Base-by-base conservation (phyloP, 805 yeast genomes). In the Brettanomyces sp. region DNA sequence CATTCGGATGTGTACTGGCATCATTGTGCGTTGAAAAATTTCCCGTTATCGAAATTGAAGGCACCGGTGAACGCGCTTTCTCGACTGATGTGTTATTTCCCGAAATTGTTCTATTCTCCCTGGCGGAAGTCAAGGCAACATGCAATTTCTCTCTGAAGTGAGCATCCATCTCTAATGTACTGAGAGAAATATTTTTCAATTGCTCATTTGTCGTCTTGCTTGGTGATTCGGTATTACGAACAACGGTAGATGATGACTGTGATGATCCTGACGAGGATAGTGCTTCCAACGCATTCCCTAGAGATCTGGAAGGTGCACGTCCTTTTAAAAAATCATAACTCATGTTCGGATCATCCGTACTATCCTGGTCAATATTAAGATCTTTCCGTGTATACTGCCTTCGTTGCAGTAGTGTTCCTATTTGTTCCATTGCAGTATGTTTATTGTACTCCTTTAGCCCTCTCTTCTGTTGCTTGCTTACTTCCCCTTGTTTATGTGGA, bases 231-330 rank as follows among this genome's bases (percentile, higher is more conserved):
- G 47, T 45, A 25, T 45, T 42, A 44, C 56, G 59, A 12, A 60
- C 51, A n/a, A 60, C 60, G 1, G 63, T 59, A 4, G 64, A 59
- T 9, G 58, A 54, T 4, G 63, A 55, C 30, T 58, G 58, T 5
- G 62, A 56, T 2, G 62, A 55, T 14, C 53, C 52, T 2, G 61
- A 56, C 41, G 53, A 36, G 18, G 47, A 38, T 4, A 35, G 23
- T 5, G 7, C 11, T 45, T 47, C 48, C 38, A 36, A 24, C 44
- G 44, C 45, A 47, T 24, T 37, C 38, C 41, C 41, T 42, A 45
- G 34, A 36, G 12, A 34, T 23, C 25, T 23, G 13, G 39, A 24
- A 22, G 37, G 39, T 5, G 54, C 49, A 1, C 56, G 49, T 12
- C 51, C 42, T 9, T 45, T 46, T 8, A 42, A 22, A 23, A 35